A percentile compares a stretch with the other conserved stretches of the same genome.
Evolutionary conservation across 108 stramenopile genomes (phyloP).

Genomic region (Halocafeteria seosinensis): DNA sequence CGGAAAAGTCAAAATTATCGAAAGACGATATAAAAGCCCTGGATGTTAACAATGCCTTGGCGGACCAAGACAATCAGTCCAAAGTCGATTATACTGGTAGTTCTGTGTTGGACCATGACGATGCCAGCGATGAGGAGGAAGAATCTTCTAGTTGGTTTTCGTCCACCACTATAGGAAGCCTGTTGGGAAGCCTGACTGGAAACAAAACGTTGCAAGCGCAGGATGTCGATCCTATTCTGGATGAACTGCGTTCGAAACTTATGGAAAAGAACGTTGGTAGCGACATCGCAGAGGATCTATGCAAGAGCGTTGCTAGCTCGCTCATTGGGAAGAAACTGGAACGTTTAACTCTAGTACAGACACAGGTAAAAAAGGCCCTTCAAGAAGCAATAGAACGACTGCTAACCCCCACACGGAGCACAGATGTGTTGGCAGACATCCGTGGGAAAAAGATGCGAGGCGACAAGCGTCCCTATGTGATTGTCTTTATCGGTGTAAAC

Average conservation of each 20-base stretch:
- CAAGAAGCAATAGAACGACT: constrained; percentile 22
- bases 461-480: constrained; percentile 46
- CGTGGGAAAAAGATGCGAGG: constrained; percentile 5
- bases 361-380: constrained; percentile 22
- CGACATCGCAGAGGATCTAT: constrained; percentile 49
- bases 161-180: background rate
- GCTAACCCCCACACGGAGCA: constrained; percentile 22
- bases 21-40: no score
- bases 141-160: background rate
- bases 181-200: constrained; percentile 1
- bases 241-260: constrained; percentile 57
- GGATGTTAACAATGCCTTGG: background rate
- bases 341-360: constrained; percentile 10
- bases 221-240: constrained; percentile 45
- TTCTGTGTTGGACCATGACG: background rate
- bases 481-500: constrained; percentile 87
- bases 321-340: constrained; percentile 24
- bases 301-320: constrained; percentile 17
- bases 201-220: constrained; percentile 8
- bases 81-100: background rate
- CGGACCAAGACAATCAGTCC: no score
- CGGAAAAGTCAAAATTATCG: no score
- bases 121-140: background rate
- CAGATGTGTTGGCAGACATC: constrained; percentile 15
- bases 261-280: constrained; percentile 69